Base-by-base conservation (phyloP, 1,139 yeast genomes). In the Citeromyces hawaiiensis region DNA sequence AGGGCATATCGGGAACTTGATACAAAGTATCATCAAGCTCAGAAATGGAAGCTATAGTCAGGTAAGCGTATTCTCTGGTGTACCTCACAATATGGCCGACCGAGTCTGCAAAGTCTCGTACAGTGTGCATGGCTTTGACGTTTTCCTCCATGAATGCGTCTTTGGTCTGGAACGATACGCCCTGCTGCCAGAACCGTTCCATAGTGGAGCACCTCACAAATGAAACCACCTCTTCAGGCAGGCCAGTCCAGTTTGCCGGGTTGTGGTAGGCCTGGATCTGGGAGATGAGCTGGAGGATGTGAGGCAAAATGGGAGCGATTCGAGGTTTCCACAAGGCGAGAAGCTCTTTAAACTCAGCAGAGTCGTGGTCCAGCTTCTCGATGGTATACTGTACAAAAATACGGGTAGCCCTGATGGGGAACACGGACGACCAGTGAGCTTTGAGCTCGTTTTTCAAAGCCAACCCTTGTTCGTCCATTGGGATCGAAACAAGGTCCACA, bases 101-200 rank as follows among this genome's bases (percentile, higher is more conserved):
- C 4, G 95, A 83, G 56, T 93, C 98, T 1, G 98, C 97, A 64
- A 93, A 91, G 60, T 93, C 98, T 48, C 97, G 70, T 43, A 91
- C 63, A 0, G 97, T 87, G 47, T 83, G 83, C 63, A 94, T 86
- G 0, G 98, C 97, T 52, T 82, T 85, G 43, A 87, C 95, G 51
- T 80, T 87, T 53, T 93, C 97, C 55, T 86, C 96, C 45, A 91
- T 81, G 52, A 93, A 93, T 35, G 94, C 88, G 54, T 93, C 98
- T 50, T 86, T 82, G 6, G 95, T 80, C 58, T 91, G 94, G 43
- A 85, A 83, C 2, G 96, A 85, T 16, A 94, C 94, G 14, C 98
- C 98, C 46, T 88, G 94, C 54, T 93, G 97, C 98, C 99, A 93
- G 56, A 91, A 91, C 50, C 97, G 68, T 61, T 93, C 98, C 55